These are phyloP conservation scores for Elsinoe fawcettii DNA, from an alignment of 2,329 filamentous ascomycete genomes.

Conservation along the genomic window DNA sequence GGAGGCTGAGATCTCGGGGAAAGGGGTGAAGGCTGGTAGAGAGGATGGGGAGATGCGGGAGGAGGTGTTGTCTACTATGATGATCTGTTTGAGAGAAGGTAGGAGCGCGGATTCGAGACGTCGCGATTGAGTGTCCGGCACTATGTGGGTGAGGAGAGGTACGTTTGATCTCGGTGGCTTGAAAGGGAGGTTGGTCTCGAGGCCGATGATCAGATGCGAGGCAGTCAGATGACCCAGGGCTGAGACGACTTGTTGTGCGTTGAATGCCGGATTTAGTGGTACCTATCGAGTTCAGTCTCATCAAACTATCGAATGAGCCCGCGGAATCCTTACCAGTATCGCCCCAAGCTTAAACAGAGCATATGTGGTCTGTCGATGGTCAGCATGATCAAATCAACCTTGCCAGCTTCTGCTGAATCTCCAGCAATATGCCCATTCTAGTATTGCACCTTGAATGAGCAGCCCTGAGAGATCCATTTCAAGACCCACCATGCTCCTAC, in stretches of 20 bases:
- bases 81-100: conserved; percentile 61
- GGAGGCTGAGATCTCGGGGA: conserved; percentile 37
- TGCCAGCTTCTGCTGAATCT: not conserved
- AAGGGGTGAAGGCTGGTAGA: conserved; percentile 40
- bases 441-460: no score
- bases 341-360: conserved; percentile 92
- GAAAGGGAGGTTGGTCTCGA: conserved; percentile 73
- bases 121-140: conserved; percentile 39
- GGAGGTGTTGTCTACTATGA: conserved; percentile 70
- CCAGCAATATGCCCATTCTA: not conserved
- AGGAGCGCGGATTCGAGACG: conserved; percentile 50
- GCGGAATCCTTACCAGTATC: conserved; percentile 70
- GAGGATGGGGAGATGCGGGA: conserved; percentile 43
- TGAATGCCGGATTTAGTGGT: conserved; percentile 90
- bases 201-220: conserved; percentile 70
- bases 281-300: conserved; percentile 40
- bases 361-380: conserved; percentile 53
- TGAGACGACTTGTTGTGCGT: conserved; percentile 64
- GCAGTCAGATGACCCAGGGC: conserved; percentile 69
- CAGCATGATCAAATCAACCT: not conserved
- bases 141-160: conserved; percentile 47
- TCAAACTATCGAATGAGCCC: not conserved
- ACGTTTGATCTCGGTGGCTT: conserved; percentile 55
- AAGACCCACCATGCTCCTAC: no score
- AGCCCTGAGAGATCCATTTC: no score